Evolutionary conservation across 768 basidiomycete species (phyloP).

Genomic region (Hemileccinum rubropunctum): DNA sequence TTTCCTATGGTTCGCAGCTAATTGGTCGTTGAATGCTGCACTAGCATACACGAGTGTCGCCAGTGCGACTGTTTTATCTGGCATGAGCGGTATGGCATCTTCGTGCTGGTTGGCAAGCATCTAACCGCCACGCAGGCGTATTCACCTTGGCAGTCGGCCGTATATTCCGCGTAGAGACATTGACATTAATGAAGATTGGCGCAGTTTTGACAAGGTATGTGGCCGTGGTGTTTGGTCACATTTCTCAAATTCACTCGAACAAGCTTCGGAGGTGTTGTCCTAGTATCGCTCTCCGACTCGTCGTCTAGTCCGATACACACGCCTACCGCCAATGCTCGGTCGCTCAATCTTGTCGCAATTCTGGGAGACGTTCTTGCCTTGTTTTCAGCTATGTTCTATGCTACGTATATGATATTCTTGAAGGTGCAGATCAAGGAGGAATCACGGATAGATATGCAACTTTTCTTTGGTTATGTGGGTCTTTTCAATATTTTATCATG

Average conservation of each 20-base stretch:
- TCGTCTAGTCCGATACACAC: slow-evolving; percentile 17
- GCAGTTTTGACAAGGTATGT: slow-evolving; percentile 79
- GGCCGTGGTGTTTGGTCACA: neutral
- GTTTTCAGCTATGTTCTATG: slow-evolving; percentile 85
- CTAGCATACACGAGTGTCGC: slow-evolving; percentile 91
- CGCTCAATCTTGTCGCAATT: slow-evolving; percentile 27
- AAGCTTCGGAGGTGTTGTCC: slow-evolving; percentile 78
- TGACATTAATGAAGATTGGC: slow-evolving; percentile 68
- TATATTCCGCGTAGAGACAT: slow-evolving; percentile 73
- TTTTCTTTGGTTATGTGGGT: slow-evolving; percentile 94
- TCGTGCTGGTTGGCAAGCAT: no score
- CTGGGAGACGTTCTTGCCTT: slow-evolving; percentile 84
- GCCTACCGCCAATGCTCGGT: slow-evolving; percentile 7
- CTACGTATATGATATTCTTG: slow-evolving; percentile 83
- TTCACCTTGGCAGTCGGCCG: slow-evolving; percentile 88
- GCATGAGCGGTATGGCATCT: slow-evolving; percentile 72
- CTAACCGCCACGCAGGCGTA: slow-evolving; percentile 57
- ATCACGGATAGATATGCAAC: slow-evolving; percentile 85
- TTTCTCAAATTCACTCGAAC: slow-evolving; percentile 8
- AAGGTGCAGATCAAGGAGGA: slow-evolving; percentile 84
- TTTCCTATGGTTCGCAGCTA: slow-evolving; percentile 91
- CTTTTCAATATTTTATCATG: slow-evolving; percentile 74
- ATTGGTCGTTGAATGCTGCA: slow-evolving; percentile 85
- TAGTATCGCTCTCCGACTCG: slow-evolving; percentile 90
- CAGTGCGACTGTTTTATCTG: slow-evolving; percentile 85